Evolutionary conservation across 1,284 basidiomycete species (phyloP), one percentile per base, ranked within the genome.

Genomic region (Boletus smithii): DNA sequence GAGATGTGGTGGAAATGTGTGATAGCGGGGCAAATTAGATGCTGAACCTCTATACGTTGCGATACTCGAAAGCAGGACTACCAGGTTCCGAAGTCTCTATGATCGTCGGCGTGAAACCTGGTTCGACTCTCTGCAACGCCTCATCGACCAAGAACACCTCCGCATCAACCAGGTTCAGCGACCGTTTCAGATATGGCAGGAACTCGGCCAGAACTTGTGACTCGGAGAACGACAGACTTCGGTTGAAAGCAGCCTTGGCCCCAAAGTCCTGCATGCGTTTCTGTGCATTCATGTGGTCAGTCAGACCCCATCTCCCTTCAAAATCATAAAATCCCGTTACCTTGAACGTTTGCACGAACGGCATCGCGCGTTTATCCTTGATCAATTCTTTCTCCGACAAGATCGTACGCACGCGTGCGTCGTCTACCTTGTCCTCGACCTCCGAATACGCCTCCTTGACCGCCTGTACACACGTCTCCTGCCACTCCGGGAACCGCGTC

Each of bases 311-410:
- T 36, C 23, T 22, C 43, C 33, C 35, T 18, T 22, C 20, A 3
- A 44, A 29, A 18, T 14, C n/a, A 16, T n/a, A 38, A 66, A 6
- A 94, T 74, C 53, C 88, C 79, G 3, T 27, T 50, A 91, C 91
- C 82, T 97, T 97, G 82, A 97, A 88, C 23, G 77, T 72, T 57
- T 95, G 89, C 47, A 94, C 82, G 73, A 97, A 98, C 27, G 95
- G 95, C 95, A 98, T 98, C 35, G 80, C 80, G 53, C 86, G 84
- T 75, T 98, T 98, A 71, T 98, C 93, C 80, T 97, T 97, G 70
- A 93, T 84, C 68, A 97, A 66, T 11, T 91, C 93, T n/a, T 75
- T 79, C 63, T 80, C 75, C 10, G 76, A 79, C 55, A 98, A 69
- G 51, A 81, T 64, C 61, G 83, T 74, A 60, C 86, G 80, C 51